phyloP scores from a whole-genome alignment of 805 yeast species.

The Suhomyces xylopsoci region DNA sequence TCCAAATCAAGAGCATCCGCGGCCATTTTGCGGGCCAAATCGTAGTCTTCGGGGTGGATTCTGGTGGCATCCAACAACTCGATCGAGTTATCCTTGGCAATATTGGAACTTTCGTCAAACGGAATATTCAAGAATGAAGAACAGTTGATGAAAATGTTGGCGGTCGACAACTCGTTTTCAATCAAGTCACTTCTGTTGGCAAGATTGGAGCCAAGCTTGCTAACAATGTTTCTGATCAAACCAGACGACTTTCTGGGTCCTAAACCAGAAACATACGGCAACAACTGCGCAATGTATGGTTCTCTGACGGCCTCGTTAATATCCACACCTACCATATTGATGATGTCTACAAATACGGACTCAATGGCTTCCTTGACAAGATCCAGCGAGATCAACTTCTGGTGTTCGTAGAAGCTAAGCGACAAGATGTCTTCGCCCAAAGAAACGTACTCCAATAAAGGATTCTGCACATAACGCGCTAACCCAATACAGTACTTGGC shows the following conservation, averaged over 20 bases:
- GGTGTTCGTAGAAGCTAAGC: constrained; percentile 68
- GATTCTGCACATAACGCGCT: constrained; percentile 90
- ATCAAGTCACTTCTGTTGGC: constrained; percentile 76
- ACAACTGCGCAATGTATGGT: constrained; percentile 61
- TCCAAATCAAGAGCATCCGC: constrained; percentile 96
- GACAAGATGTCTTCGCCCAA: constrained; percentile 72
- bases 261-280: constrained; percentile 83
- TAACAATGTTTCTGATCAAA: constrained; percentile 73
- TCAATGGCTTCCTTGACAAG: constrained; percentile 64
- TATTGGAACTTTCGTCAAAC: constrained; percentile 51
- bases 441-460: constrained; percentile 84
- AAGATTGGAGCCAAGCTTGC: constrained; percentile 57
- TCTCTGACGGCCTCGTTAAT: constrained; percentile 85
- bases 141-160: constrained; percentile 84
- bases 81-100: constrained; percentile 54
- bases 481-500: constrained; percentile 83
- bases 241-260: constrained; percentile 96
- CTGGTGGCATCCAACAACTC: constrained; percentile 91
- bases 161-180: constrained; percentile 73
- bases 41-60: constrained; percentile 97
- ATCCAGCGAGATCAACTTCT: constrained; percentile 65
- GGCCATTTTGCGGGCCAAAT: constrained; percentile 93
- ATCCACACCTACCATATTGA: constrained; percentile 89
- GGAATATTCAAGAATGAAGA: constrained; percentile 86
- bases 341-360: constrained; percentile 82